A percentile compares a stretch with the other conserved stretches of the same genome.
Conservation (phyloP, 228 moss, liverwort and hornwort genomes). For the Sphagnum magellanicum region DNA sequence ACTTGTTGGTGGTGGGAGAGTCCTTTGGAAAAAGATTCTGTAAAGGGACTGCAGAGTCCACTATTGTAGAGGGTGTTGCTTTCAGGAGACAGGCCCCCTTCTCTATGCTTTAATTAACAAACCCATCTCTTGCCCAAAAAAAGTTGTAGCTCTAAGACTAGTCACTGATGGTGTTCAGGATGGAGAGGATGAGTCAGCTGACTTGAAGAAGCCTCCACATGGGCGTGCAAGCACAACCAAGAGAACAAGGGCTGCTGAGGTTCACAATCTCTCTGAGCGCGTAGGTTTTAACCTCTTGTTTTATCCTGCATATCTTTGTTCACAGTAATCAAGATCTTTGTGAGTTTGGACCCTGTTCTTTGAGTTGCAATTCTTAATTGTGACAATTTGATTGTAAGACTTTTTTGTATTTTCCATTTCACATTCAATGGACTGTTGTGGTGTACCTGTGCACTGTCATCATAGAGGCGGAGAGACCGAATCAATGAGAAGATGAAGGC, state of each 20-base stretch:
- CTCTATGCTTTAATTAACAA: not conserved
- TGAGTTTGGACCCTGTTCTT: too few relatives aligned
- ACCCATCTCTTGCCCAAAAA: not conserved
- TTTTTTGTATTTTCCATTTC: too few relatives aligned
- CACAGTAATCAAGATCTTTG: too few relatives aligned
- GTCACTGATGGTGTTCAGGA: constrained; percentile 27
- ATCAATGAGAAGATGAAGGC: constrained; percentile 98
- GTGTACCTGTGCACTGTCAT: too few relatives aligned
- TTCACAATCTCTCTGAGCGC: constrained; percentile 94
- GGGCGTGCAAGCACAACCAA: constrained; percentile 60
- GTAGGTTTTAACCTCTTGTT: constrained; percentile 26
- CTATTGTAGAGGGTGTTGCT: not conserved
- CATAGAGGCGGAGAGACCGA: constrained; percentile 85
- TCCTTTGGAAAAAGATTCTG: not conserved
- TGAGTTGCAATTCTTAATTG: too few relatives aligned
- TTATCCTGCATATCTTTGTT: too few relatives aligned
- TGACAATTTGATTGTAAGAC: too few relatives aligned
- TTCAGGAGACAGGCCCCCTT: too few relatives aligned
- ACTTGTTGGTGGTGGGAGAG: not conserved
- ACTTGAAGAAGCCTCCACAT: constrained; percentile 59
- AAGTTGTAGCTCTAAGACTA: not conserved
- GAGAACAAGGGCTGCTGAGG: constrained; percentile 96
- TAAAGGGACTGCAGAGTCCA: not conserved
- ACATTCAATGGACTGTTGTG: too few relatives aligned
- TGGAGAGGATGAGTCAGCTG: constrained; percentile 75